Evolutionary conservation across 2,329 filamentous ascomycete genomes (phyloP).

Genomic region (Talaromyces marneffei): DNA sequence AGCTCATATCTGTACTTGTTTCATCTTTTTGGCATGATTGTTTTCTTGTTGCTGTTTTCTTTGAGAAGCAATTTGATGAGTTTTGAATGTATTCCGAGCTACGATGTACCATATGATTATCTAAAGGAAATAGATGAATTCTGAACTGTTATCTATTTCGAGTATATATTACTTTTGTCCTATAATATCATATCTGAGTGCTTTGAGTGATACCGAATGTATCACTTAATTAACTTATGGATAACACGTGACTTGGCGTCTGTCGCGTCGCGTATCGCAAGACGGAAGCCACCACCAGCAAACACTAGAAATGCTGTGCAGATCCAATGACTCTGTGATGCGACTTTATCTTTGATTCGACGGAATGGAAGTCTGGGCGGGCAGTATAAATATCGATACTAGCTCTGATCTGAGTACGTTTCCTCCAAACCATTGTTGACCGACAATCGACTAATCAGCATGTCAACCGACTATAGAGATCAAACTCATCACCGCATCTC

Average conservation of each 20-base stretch:
- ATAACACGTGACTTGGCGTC: slow-evolving; percentile 11
- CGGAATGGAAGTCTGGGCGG: slow-evolving; percentile 36
- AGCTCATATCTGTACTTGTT: not conserved
- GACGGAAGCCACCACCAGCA: not conserved
- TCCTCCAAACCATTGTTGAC: not conserved
- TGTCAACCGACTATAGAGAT: slow-evolving; percentile 22
- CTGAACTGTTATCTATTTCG: not conserved
- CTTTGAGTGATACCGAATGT: no score
- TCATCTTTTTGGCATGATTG: not conserved
- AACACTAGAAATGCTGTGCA: not conserved
- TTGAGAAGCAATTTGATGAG: not conserved
- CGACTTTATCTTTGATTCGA: slow-evolving; percentile 10
- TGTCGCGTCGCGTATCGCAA: slow-evolving; percentile 4
- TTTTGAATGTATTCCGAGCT: not conserved
- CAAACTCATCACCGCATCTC: slow-evolving; percentile 29
- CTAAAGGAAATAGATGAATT: not conserved
- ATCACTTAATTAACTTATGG: not conserved
- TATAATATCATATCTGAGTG: no score
- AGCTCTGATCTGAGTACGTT: slow-evolving; percentile 15
- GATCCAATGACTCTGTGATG: not conserved
- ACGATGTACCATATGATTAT: slow-evolving; percentile 7
- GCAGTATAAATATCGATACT: slow-evolving; percentile 25
- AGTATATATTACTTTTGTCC: no score
- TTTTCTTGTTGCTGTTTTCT: not conserved
- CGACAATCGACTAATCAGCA: not conserved